Evolutionary conservation across 352 stramenopile genomes (phyloP).

Genomic region (Phytopythium mirpurense): DNA sequence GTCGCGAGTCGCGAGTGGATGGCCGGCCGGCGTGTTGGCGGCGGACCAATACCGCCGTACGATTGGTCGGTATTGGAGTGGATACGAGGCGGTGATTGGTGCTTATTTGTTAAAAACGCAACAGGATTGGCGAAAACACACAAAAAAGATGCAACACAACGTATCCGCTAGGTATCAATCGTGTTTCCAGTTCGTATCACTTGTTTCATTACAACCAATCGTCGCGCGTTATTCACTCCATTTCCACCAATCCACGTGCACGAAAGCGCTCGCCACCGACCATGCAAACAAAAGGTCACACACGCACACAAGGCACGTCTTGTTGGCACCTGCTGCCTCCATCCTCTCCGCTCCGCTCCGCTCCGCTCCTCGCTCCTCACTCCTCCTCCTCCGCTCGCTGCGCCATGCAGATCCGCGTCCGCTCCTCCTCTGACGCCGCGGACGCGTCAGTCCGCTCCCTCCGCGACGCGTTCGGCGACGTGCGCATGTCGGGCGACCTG

Average conservation of each 20-base stretch:
- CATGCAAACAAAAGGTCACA: background rate
- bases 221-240: background rate
- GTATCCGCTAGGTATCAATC: too few relatives aligned
- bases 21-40: background rate
- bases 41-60: background rate
- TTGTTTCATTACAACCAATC: background rate
- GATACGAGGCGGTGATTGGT: background rate
- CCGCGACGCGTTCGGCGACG: background rate
- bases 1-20: background rate
- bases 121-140: background rate
- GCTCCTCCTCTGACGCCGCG: background rate
- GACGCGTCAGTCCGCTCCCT: too few relatives aligned
- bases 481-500: conserved; percentile 5
- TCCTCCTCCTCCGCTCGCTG: too few relatives aligned
- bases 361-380: too few relatives aligned
- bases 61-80: background rate
- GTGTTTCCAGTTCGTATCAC: too few relatives aligned
- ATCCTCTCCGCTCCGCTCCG: too few relatives aligned
- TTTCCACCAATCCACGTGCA: background rate
- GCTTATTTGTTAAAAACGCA: background rate
- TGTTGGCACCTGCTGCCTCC: too few relatives aligned
- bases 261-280: background rate
- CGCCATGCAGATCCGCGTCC: conserved; percentile 4
- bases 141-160: too few relatives aligned
- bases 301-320: too few relatives aligned